Percentiles rank a stretch among this genome's conserved stretches.
phyloP scores from a whole-genome alignment of 306 rosid species.

The Carpinus viminea region DNA sequence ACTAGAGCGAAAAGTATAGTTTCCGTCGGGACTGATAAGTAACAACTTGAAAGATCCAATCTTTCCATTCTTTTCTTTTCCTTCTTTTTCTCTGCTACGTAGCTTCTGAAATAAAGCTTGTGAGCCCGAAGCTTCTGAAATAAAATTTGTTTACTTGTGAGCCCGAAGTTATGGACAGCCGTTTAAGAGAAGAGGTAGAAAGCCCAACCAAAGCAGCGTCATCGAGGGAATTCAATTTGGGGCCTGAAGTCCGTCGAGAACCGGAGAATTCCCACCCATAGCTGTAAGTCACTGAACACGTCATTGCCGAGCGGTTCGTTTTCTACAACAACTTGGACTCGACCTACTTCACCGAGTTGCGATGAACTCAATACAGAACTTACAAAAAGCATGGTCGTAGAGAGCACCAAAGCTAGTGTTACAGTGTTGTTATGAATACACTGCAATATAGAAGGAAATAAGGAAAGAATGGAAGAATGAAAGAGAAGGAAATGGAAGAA shows the following conservation, averaged over 20 bases:
- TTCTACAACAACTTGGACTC: slow-evolving; percentile 13
- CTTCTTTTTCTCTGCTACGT: not conserved
- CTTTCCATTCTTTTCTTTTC: not conserved
- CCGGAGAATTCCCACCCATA: slow-evolving; percentile 70
- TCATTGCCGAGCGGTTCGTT: not conserved
- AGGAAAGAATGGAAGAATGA: too few relatives aligned
- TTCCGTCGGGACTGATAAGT: not conserved
- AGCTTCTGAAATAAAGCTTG: too few relatives aligned
- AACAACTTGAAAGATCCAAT: not conserved
- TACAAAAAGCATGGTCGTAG: slow-evolving; percentile 60
- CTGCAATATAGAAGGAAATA: too few relatives aligned
- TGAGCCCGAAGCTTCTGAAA: not conserved
- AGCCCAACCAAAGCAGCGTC: slow-evolving; percentile 69
- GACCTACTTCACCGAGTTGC: slow-evolving; percentile 7
- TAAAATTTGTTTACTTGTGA: slow-evolving; percentile 42
- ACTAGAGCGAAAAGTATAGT: not conserved
- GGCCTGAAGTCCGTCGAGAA: slow-evolving; percentile 20
- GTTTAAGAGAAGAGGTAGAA: slow-evolving; percentile 61
- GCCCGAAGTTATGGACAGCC: slow-evolving; percentile 65
- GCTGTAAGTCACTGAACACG: slow-evolving; percentile 19
- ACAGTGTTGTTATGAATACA: too few relatives aligned
- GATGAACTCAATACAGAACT: slow-evolving; percentile 48
- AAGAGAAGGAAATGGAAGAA: too few relatives aligned
- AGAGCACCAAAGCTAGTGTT: slow-evolving; percentile 62
- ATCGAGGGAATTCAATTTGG: slow-evolving; percentile 48